These are phyloP conservation scores for Musa beccarii DNA, from an alignment of 176 grass and related monocot genomes.

Conservation along the genomic window DNA sequence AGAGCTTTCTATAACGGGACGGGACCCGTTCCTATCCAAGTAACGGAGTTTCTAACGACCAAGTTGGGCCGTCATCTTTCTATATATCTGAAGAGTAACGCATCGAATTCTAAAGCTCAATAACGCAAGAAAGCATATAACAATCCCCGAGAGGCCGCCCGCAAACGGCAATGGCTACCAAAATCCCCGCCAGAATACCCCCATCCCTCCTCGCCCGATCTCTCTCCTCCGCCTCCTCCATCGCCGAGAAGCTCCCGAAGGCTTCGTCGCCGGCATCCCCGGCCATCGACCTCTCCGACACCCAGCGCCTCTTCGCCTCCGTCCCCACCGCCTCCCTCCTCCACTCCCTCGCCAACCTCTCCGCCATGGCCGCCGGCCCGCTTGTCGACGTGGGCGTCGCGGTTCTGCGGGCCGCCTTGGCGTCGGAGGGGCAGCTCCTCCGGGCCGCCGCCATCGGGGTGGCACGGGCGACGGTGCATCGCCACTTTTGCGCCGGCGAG, in stretches of 20 bases:
- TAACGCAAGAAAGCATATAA: too few relatives aligned
- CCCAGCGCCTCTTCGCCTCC: conserved; percentile 46
- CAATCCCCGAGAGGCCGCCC: too few relatives aligned
- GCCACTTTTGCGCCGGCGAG: conserved; percentile 79
- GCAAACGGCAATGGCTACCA: too few relatives aligned
- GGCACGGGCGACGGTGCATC: conserved; percentile 43
- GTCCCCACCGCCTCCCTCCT: conserved; percentile 39
- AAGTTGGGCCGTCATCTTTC: too few relatives aligned
- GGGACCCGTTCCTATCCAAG: too few relatives aligned
- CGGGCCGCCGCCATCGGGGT: conserved; percentile 21
- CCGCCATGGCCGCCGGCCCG: conserved; percentile 44
- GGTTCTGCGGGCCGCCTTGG: conserved; percentile 34
- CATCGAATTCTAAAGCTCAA: too few relatives aligned
- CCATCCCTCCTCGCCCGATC: too few relatives aligned
- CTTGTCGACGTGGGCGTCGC: conserved; percentile 44
- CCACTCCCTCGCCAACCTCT: conserved; percentile 47
- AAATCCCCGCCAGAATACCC: too few relatives aligned
- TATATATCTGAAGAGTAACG: too few relatives aligned
- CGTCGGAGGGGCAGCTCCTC: conserved; percentile 31
- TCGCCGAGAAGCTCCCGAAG: neutral
- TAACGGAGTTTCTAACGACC: too few relatives aligned
- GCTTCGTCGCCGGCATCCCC: neutral
- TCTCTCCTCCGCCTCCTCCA: neutral
- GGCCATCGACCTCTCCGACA: conserved; percentile 40
- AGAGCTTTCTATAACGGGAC: too few relatives aligned